These are phyloP conservation scores for Picochlorum sp. DNA, from an alignment of 139 green algal genomes.

Conservation along the genomic window DNA sequence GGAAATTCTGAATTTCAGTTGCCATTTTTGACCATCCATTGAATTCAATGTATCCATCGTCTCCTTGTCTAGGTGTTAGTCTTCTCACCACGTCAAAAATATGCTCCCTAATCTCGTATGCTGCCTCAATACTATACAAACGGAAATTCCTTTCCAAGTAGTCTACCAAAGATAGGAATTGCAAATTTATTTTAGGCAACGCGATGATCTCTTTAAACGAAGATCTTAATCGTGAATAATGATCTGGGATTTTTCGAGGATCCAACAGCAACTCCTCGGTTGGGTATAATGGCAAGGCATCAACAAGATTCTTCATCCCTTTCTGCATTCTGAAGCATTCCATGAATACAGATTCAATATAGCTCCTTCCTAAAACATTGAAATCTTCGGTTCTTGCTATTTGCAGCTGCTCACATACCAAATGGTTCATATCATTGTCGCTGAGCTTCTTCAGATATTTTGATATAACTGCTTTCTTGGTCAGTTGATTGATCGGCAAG, in stretches of 20 bases:
- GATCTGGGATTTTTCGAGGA: slow-evolving; percentile 53
- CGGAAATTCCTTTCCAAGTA: slow-evolving; percentile 98
- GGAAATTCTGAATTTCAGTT: slow-evolving; percentile 49
- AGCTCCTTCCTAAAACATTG: slow-evolving; percentile 42
- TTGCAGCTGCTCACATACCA: slow-evolving; percentile 69
- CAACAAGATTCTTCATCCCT: slow-evolving; percentile 62
- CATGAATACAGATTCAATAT: slow-evolving; percentile 73
- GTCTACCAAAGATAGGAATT: slow-evolving; percentile 92
- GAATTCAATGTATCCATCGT: slow-evolving; percentile 42
- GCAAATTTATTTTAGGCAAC: slow-evolving; percentile 96
- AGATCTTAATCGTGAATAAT: slow-evolving; percentile 31
- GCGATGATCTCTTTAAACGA: slow-evolving; percentile 65
- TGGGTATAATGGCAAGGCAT: slow-evolving; percentile 92
- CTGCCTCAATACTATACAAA: slow-evolving; percentile 89
- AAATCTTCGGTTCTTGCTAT: slow-evolving; percentile 65
- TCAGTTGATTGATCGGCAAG: slow-evolving; percentile 60
- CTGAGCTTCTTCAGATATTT: slow-evolving; percentile 46
- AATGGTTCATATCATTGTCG: slow-evolving; percentile 47
- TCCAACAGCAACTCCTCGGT: slow-evolving; percentile 91
- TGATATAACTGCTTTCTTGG: slow-evolving; percentile 47
- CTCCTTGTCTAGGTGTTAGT: slow-evolving; percentile 42
- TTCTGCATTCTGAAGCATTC: slow-evolving; percentile 56
- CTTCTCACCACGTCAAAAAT: slow-evolving; percentile 70
- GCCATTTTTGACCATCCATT: slow-evolving; percentile 93
- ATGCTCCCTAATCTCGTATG: slow-evolving; percentile 95